These are phyloP conservation scores for Colletotrichum melonis DNA, from an alignment of 2,329 filamentous ascomycete genomes.

Conservation along the genomic window DNA sequence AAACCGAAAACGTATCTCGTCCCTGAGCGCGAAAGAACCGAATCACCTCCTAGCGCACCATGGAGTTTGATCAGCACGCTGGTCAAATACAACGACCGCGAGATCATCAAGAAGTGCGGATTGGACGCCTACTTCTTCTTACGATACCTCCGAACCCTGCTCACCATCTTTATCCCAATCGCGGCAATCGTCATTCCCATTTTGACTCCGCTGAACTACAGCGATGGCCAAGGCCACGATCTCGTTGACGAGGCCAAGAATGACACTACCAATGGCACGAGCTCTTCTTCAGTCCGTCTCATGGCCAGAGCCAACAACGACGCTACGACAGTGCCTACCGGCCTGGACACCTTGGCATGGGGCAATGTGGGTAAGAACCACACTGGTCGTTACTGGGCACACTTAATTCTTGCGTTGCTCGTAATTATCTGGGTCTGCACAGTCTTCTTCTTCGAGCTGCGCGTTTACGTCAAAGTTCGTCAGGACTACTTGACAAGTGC, in stretches of 20 bases:
- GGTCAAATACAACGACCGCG: constrained; percentile 76
- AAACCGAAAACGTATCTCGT: constrained; percentile 89
- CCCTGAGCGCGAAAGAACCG: constrained; percentile 83
- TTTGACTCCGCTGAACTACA: constrained; percentile 84
- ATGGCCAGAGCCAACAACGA: constrained; percentile 45
- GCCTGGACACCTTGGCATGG: constrained; percentile 87
- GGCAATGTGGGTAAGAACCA: constrained; percentile 80
- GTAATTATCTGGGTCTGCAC: constrained; percentile 88
- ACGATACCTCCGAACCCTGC: constrained; percentile 80
- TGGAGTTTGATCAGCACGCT: constrained; percentile 67
- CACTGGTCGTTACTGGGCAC: constrained; percentile 81
- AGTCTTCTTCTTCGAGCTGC: constrained; percentile 87
- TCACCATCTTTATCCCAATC: constrained; percentile 92
- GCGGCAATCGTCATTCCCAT: constrained; percentile 84
- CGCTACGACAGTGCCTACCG: constrained; percentile 51
- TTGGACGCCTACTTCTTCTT: constrained; percentile 98
- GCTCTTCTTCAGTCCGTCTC: constrained; percentile 38
- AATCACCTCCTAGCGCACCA: constrained; percentile 72
- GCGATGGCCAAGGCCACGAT: constrained; percentile 73
- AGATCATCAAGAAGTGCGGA: constrained; percentile 94
- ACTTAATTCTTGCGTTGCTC: constrained; percentile 81
- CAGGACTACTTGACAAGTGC: constrained; percentile 96
- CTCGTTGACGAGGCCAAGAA: constrained; percentile 47
- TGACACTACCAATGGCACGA: background rate
- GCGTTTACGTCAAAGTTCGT: constrained; percentile 90